These are phyloP conservation scores for Cyberlindnera lachancei DNA, from an alignment of 805 yeast species.

Conservation along the genomic window DNA sequence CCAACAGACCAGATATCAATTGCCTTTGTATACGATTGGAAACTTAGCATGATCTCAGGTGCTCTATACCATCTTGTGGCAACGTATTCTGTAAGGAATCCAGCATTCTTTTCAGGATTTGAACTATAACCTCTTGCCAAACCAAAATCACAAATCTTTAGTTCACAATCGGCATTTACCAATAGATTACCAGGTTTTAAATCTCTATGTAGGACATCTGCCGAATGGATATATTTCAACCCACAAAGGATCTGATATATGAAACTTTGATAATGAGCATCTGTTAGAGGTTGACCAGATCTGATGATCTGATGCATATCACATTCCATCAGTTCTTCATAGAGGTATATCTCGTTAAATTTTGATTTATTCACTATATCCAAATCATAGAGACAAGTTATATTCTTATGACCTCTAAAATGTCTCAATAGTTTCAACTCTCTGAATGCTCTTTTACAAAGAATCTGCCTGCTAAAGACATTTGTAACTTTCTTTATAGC, in stretches of 20 bases:
- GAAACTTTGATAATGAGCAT: conserved; percentile 91
- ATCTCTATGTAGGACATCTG: conserved; percentile 90
- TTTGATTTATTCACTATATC: conserved; percentile 70
- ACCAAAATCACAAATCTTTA: conserved; percentile 95
- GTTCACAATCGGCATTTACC: conserved; percentile 94
- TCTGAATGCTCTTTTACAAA: conserved; percentile 86
- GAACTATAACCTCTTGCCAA: conserved; percentile 86
- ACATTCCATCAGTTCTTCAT: conserved; percentile 97
- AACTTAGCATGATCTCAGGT: conserved; percentile 93
- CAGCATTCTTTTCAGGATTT: conserved; percentile 77
- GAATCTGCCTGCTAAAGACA: conserved; percentile 82
- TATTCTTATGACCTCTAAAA: conserved; percentile 93
- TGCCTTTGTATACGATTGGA: conserved; percentile 92
- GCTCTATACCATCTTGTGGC: conserved; percentile 99
- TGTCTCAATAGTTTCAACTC: conserved; percentile 87
- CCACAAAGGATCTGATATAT: conserved; percentile 91
- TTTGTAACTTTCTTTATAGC: conserved; percentile 96
- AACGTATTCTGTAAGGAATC: conserved; percentile 95
- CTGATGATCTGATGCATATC: conserved; percentile 97
- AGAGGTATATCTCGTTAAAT: conserved; percentile 86
- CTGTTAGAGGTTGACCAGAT: conserved; percentile 88
- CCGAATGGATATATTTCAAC: conserved; percentile 79
- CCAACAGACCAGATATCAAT: conserved; percentile 98
- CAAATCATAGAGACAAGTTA: conserved; percentile 89
- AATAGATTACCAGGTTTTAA: conserved; percentile 88